Evolutionary conservation across 2,329 filamentous ascomycete genomes (phyloP).

Genomic region (Ascochyta koolunga): DNA sequence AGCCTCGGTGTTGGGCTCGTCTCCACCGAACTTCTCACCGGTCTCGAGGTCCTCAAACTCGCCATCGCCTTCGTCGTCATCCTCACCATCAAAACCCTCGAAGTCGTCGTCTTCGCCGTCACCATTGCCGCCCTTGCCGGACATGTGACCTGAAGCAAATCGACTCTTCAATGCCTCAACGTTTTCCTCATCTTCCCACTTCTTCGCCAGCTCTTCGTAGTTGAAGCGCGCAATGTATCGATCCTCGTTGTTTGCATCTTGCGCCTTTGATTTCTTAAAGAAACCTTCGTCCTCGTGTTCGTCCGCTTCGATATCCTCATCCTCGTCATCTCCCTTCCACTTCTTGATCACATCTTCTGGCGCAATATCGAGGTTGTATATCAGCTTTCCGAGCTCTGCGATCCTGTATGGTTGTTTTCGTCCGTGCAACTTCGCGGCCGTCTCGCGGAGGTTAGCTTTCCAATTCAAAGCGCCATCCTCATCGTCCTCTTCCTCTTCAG

Average conservation of each 20-base stretch:
- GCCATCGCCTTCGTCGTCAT: constrained; percentile 72
- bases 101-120: constrained; percentile 54
- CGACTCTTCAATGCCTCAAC: constrained; percentile 75
- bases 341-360: constrained; percentile 75
- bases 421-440: constrained; percentile 73
- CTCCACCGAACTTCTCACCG: constrained; percentile 63
- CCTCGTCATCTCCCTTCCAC: constrained; percentile 74
- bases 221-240: constrained; percentile 79
- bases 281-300: constrained; percentile 70
- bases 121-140: constrained; percentile 47
- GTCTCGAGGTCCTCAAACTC: constrained; percentile 87
- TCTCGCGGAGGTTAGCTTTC: constrained; percentile 85
- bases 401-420: constrained; percentile 76
- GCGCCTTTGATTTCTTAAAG: constrained; percentile 62
- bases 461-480: constrained; percentile 78
- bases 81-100: constrained; percentile 64
- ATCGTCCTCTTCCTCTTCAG: constrained; percentile 64
- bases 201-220: constrained; percentile 78
- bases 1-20: constrained; percentile 49
- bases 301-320: constrained; percentile 59
- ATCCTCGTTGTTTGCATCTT: constrained; percentile 67
- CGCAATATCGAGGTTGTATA: constrained; percentile 84
- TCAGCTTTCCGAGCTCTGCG: constrained; percentile 80
- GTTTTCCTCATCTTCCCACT: constrained; percentile 82
- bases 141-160: constrained; percentile 74